Base-by-base conservation (phyloP, 1,139 yeast species). In the Tardiomyces depauwii region DNA sequence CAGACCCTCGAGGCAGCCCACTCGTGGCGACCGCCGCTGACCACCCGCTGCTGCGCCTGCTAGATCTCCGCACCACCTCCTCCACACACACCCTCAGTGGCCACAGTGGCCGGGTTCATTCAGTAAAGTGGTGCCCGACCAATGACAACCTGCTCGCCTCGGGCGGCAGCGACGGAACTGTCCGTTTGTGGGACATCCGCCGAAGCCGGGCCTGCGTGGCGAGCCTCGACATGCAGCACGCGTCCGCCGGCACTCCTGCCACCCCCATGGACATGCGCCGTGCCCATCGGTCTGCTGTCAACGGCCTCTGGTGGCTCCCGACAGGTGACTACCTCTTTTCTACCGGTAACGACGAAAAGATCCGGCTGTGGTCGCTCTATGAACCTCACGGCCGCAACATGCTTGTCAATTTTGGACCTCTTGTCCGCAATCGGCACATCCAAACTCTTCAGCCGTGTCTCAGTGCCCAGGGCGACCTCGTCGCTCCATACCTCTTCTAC, bases 51-150 rank as follows among this genome's bases (percentile, higher is more conserved):
- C 73, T 85, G 10, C 64, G 94, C 41, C 64, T 89, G 13, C 61
- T 87, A 14, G 97, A 89, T 60, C 62, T 89, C 48, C 68, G 86
- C 14, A 74, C 88, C 0, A 74, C 84, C 12, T 76, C 89, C 0
- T 74, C 80, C 46, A 77, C 86, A 0, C 95, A 83, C 53, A 80
- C 82, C 4, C 66, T 83, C 33, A 68, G 70, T 23, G 91, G 82
- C 9, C 89, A 80, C 62, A 71, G 71, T 48, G 81, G 82, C 1
- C 76, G 76, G 46, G 75, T 85, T 0, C 64, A 81, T n/a, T 62
- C 80, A 19, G 78, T 82, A 36, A 76, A 79, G 57, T 86, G 94
- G 91, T 83, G 84, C 41, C 95, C 95, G 0, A 70, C 70, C n/a
- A 65, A 76, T 45, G 66, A 76, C 1, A 65, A 80, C 54, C 49